Evolutionary conservation across 148 eudicot genomes (phyloP).

Genomic region (Mesembryanthemum crystallinum): DNA sequence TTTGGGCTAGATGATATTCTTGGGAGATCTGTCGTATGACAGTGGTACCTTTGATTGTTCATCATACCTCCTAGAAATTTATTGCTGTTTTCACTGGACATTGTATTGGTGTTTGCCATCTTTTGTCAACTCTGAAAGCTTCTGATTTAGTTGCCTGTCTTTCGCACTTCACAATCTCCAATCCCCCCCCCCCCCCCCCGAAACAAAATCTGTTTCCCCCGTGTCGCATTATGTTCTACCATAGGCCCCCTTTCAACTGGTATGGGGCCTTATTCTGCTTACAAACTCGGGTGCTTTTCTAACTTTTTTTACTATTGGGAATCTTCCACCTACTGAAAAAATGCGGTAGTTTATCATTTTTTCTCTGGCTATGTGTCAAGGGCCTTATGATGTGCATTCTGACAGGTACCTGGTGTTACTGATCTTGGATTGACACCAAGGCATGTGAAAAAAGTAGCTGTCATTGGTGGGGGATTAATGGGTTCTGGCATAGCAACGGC

Average conservation of each 20-base stretch:
- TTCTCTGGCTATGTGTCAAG: not conserved
- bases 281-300: not conserved
- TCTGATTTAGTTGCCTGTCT: not conserved
- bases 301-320: not conserved
- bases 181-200: not conserved
- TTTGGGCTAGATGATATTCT: not conserved
- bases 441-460: conserved; percentile 72
- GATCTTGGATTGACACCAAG: conserved; percentile 85
- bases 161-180: not conserved
- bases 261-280: not conserved
- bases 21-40: not conserved
- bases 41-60: not conserved
- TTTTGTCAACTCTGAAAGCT: not conserved
- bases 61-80: not conserved
- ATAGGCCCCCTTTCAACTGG: not conserved
- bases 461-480: conserved; percentile 97
- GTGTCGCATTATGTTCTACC: not conserved
- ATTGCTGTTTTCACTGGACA: not conserved
- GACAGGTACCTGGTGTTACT: conserved; percentile 83
- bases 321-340: not conserved
- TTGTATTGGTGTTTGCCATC: not conserved
- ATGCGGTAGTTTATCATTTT: not conserved
- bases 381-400: conserved; percentile 16
- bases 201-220: too few species aligned
- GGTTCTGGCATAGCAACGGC: conserved; percentile 98